These are phyloP conservation scores for Mucor saturninus DNA, from an alignment of 371 early-diverging fungal species.

Conservation along the genomic window DNA sequence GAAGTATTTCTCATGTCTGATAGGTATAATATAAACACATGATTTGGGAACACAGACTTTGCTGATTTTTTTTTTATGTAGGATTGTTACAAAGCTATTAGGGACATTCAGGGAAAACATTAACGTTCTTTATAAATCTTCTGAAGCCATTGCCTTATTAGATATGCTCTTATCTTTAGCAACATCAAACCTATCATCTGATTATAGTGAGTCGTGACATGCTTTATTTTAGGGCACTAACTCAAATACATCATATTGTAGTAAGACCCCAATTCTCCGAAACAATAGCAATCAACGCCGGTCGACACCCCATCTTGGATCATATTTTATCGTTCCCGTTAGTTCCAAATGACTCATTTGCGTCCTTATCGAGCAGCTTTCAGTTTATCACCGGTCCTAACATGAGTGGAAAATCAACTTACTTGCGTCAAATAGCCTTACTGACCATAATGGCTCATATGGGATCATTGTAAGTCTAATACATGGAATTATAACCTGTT, in stretches of 20 bases:
- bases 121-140: constrained; percentile 72
- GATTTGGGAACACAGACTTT: no score
- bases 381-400: constrained; percentile 97
- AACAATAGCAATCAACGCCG: constrained; percentile 78
- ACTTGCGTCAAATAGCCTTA: constrained; percentile 89
- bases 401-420: constrained; percentile 97
- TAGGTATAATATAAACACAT: constrained; percentile 45
- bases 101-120: constrained; percentile 63
- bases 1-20: constrained; percentile 90
- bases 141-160: constrained; percentile 82
- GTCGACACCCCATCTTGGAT: constrained; percentile 86
- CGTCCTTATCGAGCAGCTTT: constrained; percentile 68
- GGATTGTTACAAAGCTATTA: constrained; percentile 68
- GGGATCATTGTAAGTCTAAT: constrained; percentile 74
- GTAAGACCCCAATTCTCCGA: constrained; percentile 85
- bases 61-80: constrained; percentile 17
- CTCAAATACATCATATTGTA: constrained; percentile 8
- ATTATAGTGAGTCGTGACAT: constrained; percentile 47
- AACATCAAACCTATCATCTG: constrained; percentile 54
- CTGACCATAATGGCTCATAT: constrained; percentile 94
- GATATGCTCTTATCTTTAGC: constrained; percentile 85
- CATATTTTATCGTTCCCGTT: constrained; percentile 49
- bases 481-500: no score
- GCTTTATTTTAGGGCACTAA: no score
- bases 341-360: constrained; percentile 83